These are phyloP conservation scores for Oidium heveae DNA, from an alignment of 2,329 filamentous ascomycete species.

Conservation along the genomic window DNA sequence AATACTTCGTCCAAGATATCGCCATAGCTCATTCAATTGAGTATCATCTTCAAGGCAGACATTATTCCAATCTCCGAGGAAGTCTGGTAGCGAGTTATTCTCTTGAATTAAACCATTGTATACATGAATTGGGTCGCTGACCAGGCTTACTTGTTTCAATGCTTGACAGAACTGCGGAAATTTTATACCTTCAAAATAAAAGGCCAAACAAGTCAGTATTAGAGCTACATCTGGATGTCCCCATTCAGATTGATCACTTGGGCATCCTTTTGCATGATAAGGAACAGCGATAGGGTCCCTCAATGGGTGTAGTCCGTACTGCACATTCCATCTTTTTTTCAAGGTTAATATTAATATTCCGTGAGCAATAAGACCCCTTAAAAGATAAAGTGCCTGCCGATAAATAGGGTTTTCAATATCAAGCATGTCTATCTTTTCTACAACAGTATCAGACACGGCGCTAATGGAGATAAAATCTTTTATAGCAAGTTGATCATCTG, in stretches of 20 bases:
- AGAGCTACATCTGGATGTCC: slow-evolving; percentile 42
- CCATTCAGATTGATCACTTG: slow-evolving; percentile 35
- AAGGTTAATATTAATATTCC: slow-evolving; percentile 22
- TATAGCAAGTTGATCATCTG: not conserved
- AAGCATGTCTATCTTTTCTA: not conserved
- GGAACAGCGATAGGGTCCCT: slow-evolving; percentile 38
- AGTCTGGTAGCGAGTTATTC: slow-evolving; percentile 17
- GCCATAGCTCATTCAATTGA: slow-evolving; percentile 26
- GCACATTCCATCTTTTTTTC: slow-evolving; percentile 30
- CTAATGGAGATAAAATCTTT: not conserved
- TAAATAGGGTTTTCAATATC: not conserved
- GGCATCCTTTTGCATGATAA: slow-evolving; percentile 37
- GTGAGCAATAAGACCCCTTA: slow-evolving; percentile 23
- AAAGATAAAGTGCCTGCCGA: slow-evolving; percentile 19
- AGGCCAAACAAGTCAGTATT: slow-evolving; percentile 35
- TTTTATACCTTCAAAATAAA: slow-evolving; percentile 35
- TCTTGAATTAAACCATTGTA: slow-evolving; percentile 25
- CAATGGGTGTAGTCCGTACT: slow-evolving; percentile 29
- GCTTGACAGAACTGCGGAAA: slow-evolving; percentile 18
- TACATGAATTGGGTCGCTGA: slow-evolving; percentile 24
- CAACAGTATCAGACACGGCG: not conserved
- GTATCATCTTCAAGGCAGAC: slow-evolving; percentile 32
- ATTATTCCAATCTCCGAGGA: slow-evolving; percentile 24
- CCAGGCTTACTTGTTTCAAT: slow-evolving; percentile 23
- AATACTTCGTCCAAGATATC: slow-evolving; percentile 21